These are phyloP conservation scores for Gillenia trifoliata DNA, from an alignment of 306 rosid species.

Conservation along the genomic window DNA sequence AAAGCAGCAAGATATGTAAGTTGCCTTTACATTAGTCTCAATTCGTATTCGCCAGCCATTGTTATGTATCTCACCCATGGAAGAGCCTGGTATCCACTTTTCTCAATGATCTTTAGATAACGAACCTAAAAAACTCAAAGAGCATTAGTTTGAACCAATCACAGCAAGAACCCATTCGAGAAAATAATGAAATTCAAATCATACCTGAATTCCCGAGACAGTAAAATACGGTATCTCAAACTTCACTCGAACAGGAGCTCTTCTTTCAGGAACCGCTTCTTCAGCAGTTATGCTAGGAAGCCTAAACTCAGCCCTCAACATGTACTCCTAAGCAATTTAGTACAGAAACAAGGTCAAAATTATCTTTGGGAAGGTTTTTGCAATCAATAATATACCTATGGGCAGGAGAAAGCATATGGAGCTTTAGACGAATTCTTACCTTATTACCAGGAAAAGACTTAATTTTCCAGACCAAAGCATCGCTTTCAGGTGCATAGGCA, in stretches of 20 bases:
- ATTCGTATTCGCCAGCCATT: conserved; percentile 37
- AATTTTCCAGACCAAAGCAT: conserved; percentile 78
- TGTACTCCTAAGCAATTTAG: conserved; percentile 53
- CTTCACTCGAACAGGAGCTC: conserved; percentile 79
- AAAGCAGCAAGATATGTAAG: background rate
- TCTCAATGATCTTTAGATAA: conserved; percentile 71
- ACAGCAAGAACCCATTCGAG: background rate
- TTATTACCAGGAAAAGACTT: conserved; percentile 86
- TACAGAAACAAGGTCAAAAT: background rate
- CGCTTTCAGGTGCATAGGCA: conserved; percentile 73
- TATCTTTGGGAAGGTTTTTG: background rate
- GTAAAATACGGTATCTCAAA: conserved; percentile 91
- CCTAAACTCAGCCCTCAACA: conserved; percentile 77
- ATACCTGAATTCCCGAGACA: conserved; percentile 80
- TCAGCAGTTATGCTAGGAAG: conserved; percentile 84
- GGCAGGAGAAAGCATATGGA: background rate
- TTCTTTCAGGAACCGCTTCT: conserved; percentile 78
- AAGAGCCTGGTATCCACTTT: conserved; percentile 44
- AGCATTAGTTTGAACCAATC: background rate
- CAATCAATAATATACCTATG: background rate
- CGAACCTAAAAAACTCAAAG: conserved; percentile 42
- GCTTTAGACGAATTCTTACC: conserved; percentile 29
- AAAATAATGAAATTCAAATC: background rate
- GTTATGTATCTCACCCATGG: conserved; percentile 46
- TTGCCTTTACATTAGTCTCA: conserved; percentile 28